Percentiles rank a stretch among this genome's conserved stretches.
phyloP scores from a whole-genome alignment of 177 flowering plant species.

The Tripterygium wilfordii region DNA sequence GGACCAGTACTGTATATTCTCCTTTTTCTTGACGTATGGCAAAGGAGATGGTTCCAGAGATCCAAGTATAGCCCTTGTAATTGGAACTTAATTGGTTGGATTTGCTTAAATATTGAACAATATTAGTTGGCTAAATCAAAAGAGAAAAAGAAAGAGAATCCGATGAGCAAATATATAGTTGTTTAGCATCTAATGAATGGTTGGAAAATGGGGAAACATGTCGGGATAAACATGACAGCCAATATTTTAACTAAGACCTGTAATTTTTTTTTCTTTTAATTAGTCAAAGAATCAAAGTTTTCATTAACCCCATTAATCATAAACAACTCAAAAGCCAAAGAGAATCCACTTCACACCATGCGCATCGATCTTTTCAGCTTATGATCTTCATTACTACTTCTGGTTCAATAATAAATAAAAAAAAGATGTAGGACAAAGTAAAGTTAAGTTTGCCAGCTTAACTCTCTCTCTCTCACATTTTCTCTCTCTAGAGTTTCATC shows the following conservation, averaged over 20 bases:
- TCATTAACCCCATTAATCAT: conserved; percentile 1
- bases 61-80: no score
- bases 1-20: conserved; percentile 10
- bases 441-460: conserved; percentile 14
- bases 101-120: conserved; percentile 1
- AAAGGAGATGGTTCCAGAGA: background rate
- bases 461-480: conserved; percentile 10
- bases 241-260: conserved; percentile 13
- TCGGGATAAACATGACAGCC: conserved; percentile 47
- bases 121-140: conserved; percentile 4
- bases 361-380: conserved; percentile 18
- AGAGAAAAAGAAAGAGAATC: conserved; percentile 2
- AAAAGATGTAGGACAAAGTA: conserved; percentile 2
- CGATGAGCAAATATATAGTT: conserved; percentile 7
- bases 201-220: conserved; percentile 49
- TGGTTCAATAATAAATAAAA: background rate
- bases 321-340: conserved; percentile 23
- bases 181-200: conserved; percentile 13
- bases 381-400: background rate
- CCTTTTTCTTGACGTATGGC: background rate
- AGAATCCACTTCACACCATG: conserved; percentile 23
- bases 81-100: no score
- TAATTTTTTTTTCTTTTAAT: background rate
- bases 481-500: conserved; percentile 14
- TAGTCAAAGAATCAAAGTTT: conserved; percentile 1